Base-by-base conservation (phyloP, 1,284 basidiomycete species). In the Fomes fomentarius region DNA sequence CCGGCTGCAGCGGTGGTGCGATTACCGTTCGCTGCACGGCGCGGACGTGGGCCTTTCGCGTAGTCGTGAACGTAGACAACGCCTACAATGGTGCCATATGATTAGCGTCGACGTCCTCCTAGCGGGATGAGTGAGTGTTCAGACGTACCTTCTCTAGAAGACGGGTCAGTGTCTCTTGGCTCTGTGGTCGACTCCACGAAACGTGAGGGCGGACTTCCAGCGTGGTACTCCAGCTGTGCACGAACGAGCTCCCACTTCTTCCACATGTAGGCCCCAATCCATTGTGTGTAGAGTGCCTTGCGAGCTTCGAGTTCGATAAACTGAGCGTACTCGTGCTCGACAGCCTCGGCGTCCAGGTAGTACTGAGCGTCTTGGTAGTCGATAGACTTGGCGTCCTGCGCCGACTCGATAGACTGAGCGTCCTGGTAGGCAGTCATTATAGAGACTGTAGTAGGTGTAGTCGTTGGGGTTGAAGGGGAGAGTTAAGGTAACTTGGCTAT, bases 231-330 rank as follows among this genome's bases (percentile, higher is more conserved):
- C 42, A 67, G 56, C 3, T 61, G 46, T 39, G 66, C 64, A 64
- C 71, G 67, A 25, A 69, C 70, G 19, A 62, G 38, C 45, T 79
- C 75, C 78, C 80, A 84, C 63, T 87, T 84, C 41, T 74, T 75
- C 37, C 78, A 70, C 5, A 84, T 87, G 65, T 85, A 76, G 3
- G 74, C 81, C 0, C 80, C 81, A n/a, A 87, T 70, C 62, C 85
- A 77, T 41, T 72, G 74, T 4, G 84, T 78, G 61, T 87, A 87
- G 28, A 71, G 71, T 26, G 71, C 71, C 64, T 80, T 84, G 63
- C 76, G 71, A 35, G 77, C 70, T 58, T 85, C 79, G 49, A n/a
- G n/a, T n/a, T n/a, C n/a, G n/a, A 77, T 44, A 30, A 65, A 63
- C 22, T 60, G 59, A 17, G n/a, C n/a, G n/a, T n/a, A n/a, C n/a